Evolutionary conservation across 164 flowering plant species (phyloP).

Genomic region (Nymphaea thermarum): DNA sequence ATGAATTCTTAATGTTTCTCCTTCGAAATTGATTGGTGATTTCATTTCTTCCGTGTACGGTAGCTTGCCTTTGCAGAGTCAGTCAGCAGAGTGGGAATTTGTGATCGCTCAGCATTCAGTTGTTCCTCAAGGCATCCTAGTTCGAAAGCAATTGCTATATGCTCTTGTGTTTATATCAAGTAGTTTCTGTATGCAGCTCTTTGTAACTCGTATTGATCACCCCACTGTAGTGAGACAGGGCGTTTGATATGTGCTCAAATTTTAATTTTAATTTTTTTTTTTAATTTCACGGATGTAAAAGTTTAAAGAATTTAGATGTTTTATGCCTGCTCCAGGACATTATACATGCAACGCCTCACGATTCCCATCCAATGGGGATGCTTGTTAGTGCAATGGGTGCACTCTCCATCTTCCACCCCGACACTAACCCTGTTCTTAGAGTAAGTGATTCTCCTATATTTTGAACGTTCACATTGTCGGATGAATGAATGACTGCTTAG

Average conservation of each 20-base stretch:
- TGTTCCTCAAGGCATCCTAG: constrained; percentile 93
- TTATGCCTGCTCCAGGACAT: constrained; percentile 50
- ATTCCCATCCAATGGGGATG: constrained; percentile 98
- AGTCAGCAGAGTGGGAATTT: constrained; percentile 92
- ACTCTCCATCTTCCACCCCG: constrained; percentile 93
- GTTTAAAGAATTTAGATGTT: background rate
- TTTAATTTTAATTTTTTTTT: background rate
- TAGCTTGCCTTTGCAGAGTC: constrained; percentile 72
- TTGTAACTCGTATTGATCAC: background rate
- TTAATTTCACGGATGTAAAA: background rate
- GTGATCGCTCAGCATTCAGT: constrained; percentile 94
- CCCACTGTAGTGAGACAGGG: background rate
- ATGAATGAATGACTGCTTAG: background rate
- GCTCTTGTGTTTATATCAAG: background rate
- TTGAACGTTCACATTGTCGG: background rate
- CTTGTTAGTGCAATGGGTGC: constrained; percentile 96
- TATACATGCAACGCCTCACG: constrained; percentile 96
- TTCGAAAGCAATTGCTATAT: too few species aligned
- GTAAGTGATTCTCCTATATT: constrained; percentile 25
- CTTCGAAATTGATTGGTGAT: too few species aligned
- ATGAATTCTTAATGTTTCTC: too few species aligned
- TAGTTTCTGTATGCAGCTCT: background rate
- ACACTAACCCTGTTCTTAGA: constrained; percentile 94
- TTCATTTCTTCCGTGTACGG: constrained; percentile 55
- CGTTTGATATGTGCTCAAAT: background rate